Base-by-base conservation (phyloP, 2,329 filamentous ascomycete species). In the Botrytis elliptica region DNA sequence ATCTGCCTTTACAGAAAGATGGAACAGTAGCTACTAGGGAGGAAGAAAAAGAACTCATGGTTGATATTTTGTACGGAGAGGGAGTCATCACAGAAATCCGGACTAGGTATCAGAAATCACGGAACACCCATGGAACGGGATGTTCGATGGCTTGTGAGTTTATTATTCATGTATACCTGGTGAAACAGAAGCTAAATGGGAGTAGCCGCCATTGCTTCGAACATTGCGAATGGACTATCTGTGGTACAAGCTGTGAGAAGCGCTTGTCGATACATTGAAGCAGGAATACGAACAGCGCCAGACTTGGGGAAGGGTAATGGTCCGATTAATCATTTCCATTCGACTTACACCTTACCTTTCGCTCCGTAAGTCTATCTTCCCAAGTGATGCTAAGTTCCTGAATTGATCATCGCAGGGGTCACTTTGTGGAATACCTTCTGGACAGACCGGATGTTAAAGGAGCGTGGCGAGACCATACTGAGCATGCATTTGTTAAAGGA, bases 81-180 rank as follows among this genome's bases (percentile, higher is more conserved):
- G 85, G 84, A 0, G 82, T 87, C n/a, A 82, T 87, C 0, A 85
- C 89, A 1, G 84, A 89, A 57, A 87, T 97, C 67, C 87, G 94
- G 81, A 92, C 89, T 57, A 85, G 86, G 7, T 98, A 92, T 80
- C 86, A 93, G 75, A 83, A 86, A 16, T 94, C 92, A 14, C 91
- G 86, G 74, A 95, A 95, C 80, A 98, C 95, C 0, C 96, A 99
- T 79, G 96, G 96, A 0, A 98, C 96, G 0, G 96, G 96, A 6
- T 99, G 96, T 81, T 97, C 94, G 16, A 87, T 98, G 74, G 96
- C 96, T 59, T 97, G 91, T 93, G 82, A 84, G 90, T 85, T 44
- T n/a, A 42, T 44, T n/a, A 44, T 16, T 12, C 22, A 52, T 33
- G 38, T 57, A 44, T 49, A 29, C 29, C 42, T 49, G 36, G 38